A percentile compares a stretch with the other conserved stretches of the same genome.
phyloP scores from a whole-genome alignment of 345 rosid genomes.

The Melastoma malabathricum region DNA sequence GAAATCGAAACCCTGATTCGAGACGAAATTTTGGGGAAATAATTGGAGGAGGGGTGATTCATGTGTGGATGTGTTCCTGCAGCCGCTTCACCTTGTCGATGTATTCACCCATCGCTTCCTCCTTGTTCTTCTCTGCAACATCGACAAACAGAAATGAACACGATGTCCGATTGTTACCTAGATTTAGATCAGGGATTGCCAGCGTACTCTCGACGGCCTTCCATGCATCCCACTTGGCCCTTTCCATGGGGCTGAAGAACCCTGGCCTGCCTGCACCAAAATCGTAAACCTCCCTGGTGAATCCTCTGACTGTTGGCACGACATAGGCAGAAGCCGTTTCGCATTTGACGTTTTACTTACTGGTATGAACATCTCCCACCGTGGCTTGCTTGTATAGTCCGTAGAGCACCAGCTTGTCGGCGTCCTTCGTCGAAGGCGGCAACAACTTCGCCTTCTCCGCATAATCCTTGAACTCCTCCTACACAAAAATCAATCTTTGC shows the following conservation, averaged over 20 bases:
- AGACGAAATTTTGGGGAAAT: not conserved
- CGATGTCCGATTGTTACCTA: not conserved
- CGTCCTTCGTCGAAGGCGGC: conserved; percentile 16
- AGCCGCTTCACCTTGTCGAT: conserved; percentile 20
- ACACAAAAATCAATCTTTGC: not conserved
- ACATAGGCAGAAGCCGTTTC: not conserved
- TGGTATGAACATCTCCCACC: conserved; percentile 13
- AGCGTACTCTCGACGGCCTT: conserved; percentile 17
- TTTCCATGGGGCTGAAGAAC: conserved; percentile 15
- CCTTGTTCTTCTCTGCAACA: conserved; percentile 16
- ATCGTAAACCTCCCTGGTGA: too few species aligned
- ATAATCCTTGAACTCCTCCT: conserved; percentile 17
- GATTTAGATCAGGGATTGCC: too few species aligned
- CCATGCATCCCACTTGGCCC: conserved; percentile 32
- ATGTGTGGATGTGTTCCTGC: conserved; percentile 4
- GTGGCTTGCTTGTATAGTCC: conserved; percentile 27
- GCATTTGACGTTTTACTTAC: not conserved
- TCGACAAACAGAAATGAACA: not conserved
- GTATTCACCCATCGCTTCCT: conserved; percentile 21
- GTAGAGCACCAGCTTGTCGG: conserved; percentile 17
- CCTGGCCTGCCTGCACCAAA: conserved; percentile 14
- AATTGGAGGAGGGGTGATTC: not conserved
- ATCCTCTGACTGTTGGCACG: too few species aligned
- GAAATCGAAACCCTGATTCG: too few species aligned
- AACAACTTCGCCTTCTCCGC: conserved; percentile 20